A percentile compares a stretch with the other conserved stretches of the same genome.
Evolutionary conservation across 495 filamentous ascomycete species (phyloP).

Genomic region (Trichoderma orchidacearum): DNA sequence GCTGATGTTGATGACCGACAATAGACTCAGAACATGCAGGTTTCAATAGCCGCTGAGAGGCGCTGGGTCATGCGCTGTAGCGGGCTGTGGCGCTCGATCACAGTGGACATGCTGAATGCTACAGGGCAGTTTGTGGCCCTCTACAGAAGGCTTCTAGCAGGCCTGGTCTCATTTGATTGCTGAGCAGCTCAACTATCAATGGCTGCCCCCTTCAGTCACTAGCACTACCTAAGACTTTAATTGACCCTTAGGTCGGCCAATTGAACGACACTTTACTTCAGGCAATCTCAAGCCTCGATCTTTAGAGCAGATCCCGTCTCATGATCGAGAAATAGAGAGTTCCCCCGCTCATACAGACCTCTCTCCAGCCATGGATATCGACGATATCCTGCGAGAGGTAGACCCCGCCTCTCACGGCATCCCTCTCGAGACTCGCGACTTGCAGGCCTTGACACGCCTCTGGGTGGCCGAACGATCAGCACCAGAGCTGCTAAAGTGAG

Average conservation of each 20-base stretch:
- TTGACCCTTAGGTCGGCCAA: no score
- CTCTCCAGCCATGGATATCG: conserved; percentile 56
- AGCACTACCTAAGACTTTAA: no score
- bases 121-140: no score
- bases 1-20: no score
- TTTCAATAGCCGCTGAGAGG: no score
- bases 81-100: not conserved
- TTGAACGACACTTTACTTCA: not conserved
- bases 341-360: not conserved
- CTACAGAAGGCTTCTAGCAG: no score
- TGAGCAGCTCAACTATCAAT: no score
- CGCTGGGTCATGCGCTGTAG: not conserved
- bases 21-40: no score
- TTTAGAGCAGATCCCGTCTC: not conserved
- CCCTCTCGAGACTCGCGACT: conserved; percentile 54
- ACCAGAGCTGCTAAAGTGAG: conserved; percentile 57
- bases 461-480: conserved; percentile 88
- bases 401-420: conserved; percentile 43
- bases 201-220: no score
- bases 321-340: not conserved
- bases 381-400: conserved; percentile 76
- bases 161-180: no score
- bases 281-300: not conserved
- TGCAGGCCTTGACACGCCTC: conserved; percentile 77
- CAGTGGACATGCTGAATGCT: not conserved